Conservation (phyloP, 805 yeast species). For the Candida ficus region DNA sequence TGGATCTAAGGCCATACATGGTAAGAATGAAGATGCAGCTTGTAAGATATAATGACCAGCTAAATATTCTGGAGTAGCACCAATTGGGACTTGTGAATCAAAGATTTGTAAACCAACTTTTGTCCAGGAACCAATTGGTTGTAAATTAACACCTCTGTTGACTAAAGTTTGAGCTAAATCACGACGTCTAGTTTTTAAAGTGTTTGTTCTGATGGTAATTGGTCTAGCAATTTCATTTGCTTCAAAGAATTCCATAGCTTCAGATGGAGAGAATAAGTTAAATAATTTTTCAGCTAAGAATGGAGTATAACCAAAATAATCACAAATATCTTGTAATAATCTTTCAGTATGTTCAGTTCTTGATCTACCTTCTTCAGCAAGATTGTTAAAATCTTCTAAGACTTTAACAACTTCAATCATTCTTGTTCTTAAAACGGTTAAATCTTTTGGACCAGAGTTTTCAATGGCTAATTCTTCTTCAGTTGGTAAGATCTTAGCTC, state of each 20-base stretch:
- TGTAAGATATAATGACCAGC: constrained; percentile 97
- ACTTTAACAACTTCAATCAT: constrained; percentile 95
- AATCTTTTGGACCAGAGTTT: constrained; percentile 58
- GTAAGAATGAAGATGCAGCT: constrained; percentile 97
- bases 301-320: constrained; percentile 89
- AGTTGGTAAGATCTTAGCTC: constrained; percentile 73
- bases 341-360: constrained; percentile 80
- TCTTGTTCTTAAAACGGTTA: constrained; percentile 82
- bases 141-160: constrained; percentile 94
- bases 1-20: constrained; percentile 97
- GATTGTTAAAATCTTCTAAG: constrained; percentile 77
- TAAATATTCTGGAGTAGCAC: constrained; percentile 98
- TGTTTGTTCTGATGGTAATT: constrained; percentile 95
- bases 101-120: constrained; percentile 96
- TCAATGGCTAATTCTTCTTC: constrained; percentile 52
- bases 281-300: constrained; percentile 92
- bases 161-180: constrained; percentile 93
- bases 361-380: constrained; percentile 82
- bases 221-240: constrained; percentile 98
- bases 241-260: constrained; percentile 97
- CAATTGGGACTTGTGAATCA: constrained; percentile 98
- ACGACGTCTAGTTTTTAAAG: constrained; percentile 89
- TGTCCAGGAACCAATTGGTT: constrained; percentile 97
- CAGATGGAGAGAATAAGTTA: constrained; percentile 87
- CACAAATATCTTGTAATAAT: constrained; percentile 79